Conservation (phyloP, 2,329 filamentous ascomycete genomes). For the Penicillium occitanis region DNA sequence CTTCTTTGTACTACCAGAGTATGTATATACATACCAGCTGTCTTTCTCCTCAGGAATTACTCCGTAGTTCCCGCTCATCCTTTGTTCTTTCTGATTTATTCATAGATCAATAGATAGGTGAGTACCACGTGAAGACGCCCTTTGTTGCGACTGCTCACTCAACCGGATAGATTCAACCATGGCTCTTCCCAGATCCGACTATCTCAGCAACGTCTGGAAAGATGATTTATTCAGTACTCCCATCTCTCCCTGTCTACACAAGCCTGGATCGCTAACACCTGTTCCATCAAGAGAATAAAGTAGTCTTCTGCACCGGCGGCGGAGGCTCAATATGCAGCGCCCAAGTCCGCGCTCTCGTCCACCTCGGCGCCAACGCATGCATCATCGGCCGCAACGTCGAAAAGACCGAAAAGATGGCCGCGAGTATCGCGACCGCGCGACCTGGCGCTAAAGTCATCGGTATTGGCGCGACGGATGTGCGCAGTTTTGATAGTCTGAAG, state of each 20-base stretch:
- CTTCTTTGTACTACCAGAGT: neutral
- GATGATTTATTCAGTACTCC: conserved; percentile 79
- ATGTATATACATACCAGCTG: neutral
- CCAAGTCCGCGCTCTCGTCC: conserved; percentile 86
- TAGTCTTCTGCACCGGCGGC: conserved; percentile 92
- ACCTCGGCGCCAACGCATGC: conserved; percentile 88
- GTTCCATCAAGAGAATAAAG: conserved; percentile 67
- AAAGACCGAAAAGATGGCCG: conserved; percentile 79
- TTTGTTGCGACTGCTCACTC: neutral
- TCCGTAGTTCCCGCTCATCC: neutral
- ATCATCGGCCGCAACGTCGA: conserved; percentile 87
- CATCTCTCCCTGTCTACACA: neutral
- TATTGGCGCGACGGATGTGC: conserved; percentile 72
- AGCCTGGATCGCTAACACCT: neutral
- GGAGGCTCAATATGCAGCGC: conserved; percentile 92
- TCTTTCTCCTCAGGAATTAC: neutral
- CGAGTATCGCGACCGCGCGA: conserved; percentile 77
- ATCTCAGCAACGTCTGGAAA: conserved; percentile 79
- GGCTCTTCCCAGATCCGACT: conserved; percentile 70
- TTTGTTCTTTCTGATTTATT: neutral
- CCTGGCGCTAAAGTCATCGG: conserved; percentile 81
- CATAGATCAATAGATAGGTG: neutral
- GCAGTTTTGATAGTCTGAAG: conserved; percentile 67
- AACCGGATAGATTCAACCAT: conserved; percentile 44
- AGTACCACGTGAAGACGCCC: neutral